Evolutionary conservation across 2,329 filamentous ascomycete species (phyloP), one percentile per base, ranked within the genome.

Genomic region (Exophiala viscosa): DNA sequence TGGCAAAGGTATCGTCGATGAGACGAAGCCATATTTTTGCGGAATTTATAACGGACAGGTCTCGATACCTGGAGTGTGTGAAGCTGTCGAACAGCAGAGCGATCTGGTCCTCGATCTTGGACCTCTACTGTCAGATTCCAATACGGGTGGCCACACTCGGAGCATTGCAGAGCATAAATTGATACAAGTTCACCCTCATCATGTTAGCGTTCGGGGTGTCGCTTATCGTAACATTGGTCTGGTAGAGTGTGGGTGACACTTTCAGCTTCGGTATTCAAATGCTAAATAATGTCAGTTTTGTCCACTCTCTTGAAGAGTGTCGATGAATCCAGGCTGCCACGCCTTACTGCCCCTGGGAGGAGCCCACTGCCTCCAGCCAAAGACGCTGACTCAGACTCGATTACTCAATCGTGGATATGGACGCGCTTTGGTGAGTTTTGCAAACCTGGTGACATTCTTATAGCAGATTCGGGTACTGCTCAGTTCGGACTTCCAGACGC

Each of bases 61-160:
- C 6, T 43, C 23, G 4, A 15, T 10, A 8, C 18, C 28, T 18
- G 38, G 38, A 11, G 31, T 50, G 5, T 11, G 17, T 17, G 38
- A 50, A 11, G 31, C n/a, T 4, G 17, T 50, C 10, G 38, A 44
- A 11, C 20, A 50, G 15, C 8, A 42, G 14, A 50, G 36, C 71
- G 75, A 78, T 51, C 57, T 78, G 8, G 63, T 77, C 6, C 53
- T 78, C 6, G 68, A 65, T 48, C 71, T 78, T 36, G 76, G 75
- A 0, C 71, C 74, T 3, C 70, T 76, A 44, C 66, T 70, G 31
- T 74, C 71, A 49, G 67, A 69, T 9, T 75, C 72, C 14, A 79
- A 78, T 54, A 72, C 68, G 1, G 73, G 67, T 36, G 65, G 54
- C 39, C 31, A 15, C 36, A 43, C 32, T 18, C 17, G 20, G n/a